Conservation (phyloP, 306 rosid species). For the Ormosia emarginata region DNA sequence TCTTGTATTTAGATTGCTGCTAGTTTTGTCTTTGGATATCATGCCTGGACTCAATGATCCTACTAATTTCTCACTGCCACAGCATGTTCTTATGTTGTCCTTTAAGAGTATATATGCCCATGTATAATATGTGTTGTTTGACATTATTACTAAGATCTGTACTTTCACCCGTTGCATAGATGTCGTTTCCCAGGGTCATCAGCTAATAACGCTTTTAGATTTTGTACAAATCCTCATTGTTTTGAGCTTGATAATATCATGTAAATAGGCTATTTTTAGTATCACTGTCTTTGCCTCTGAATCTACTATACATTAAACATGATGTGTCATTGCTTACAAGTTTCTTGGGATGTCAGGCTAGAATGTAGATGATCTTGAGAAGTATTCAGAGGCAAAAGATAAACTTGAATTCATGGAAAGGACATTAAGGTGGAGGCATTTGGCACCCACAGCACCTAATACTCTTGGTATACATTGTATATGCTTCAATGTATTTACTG, state of each 20-base stretch:
- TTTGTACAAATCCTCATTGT: constrained; percentile 88
- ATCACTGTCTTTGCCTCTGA: constrained; percentile 12
- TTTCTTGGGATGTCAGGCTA: constrained; percentile 96
- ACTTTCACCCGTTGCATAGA: constrained; percentile 75
- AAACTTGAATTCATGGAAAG: constrained; percentile 91
- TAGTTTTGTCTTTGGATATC: constrained; percentile 80
- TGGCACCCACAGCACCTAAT: constrained; percentile 97
- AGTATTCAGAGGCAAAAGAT: constrained; percentile 76
- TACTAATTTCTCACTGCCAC: constrained; percentile 82
- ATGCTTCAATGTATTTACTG: constrained; percentile 8
- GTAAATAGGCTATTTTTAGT: constrained; percentile 31
- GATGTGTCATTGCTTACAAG: constrained; percentile 44
- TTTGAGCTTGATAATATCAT: constrained; percentile 83
- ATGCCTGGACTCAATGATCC: constrained; percentile 96
- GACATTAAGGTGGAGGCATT: constrained; percentile 91
- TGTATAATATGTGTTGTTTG: constrained; percentile 14
- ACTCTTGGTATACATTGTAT: constrained; percentile 67
- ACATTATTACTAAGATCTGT: constrained; percentile 35
- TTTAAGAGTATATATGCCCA: constrained; percentile 1
- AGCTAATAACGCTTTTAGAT: constrained; percentile 77
- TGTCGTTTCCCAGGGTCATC: constrained; percentile 96
- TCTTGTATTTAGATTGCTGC: constrained; percentile 62
- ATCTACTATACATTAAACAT: constrained; percentile 4
- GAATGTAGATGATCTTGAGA: constrained; percentile 85
- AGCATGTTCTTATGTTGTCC: constrained; percentile 63